Conservation (phyloP, 176 grass and related monocot species). For the Puccinellia tenuiflora region DNA sequence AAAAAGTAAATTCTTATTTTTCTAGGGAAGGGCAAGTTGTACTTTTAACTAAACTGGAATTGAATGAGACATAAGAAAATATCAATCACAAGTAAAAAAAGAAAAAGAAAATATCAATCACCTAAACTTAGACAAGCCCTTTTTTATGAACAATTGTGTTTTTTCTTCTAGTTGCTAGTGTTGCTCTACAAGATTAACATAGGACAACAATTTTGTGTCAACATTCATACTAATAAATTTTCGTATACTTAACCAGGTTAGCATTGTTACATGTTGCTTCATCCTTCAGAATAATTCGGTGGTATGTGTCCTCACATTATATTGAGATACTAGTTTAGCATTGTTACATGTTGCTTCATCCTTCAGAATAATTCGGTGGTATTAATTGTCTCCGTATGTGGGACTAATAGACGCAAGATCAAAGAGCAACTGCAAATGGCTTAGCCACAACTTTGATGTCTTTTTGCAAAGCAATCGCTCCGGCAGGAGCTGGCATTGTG, state of each 20-base stretch:
- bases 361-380: too few species aligned
- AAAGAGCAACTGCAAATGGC: conserved; percentile 53
- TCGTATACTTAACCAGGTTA: conserved; percentile 10
- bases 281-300: conserved; percentile 50
- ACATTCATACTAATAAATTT: neutral
- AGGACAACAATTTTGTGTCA: neutral
- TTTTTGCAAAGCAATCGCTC: conserved; percentile 46
- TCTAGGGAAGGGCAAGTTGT: too few species aligned
- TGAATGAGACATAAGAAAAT: too few species aligned
- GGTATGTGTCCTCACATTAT: conserved; percentile 7
- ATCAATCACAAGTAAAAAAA: too few species aligned
- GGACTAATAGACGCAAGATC: conserved; percentile 6
- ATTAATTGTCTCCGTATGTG: neutral
- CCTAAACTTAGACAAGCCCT: too few species aligned
- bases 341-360: too few species aligned
- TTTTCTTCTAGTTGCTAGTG: too few species aligned
- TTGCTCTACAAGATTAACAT: neutral
- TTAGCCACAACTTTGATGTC: conserved; percentile 46
- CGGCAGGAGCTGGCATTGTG: conserved; percentile 37
- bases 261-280: conserved; percentile 23
- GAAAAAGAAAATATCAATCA: too few species aligned
- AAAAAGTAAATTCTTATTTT: too few species aligned
- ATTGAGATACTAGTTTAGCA: neutral
- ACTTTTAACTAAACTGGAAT: too few species aligned
- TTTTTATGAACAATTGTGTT: too few species aligned